Percentiles rank a stretch among this genome's conserved stretches.
phyloP scores from a whole-genome alignment of 108 stramenopile species.

The Nannochloropsis gaditana region DNA sequence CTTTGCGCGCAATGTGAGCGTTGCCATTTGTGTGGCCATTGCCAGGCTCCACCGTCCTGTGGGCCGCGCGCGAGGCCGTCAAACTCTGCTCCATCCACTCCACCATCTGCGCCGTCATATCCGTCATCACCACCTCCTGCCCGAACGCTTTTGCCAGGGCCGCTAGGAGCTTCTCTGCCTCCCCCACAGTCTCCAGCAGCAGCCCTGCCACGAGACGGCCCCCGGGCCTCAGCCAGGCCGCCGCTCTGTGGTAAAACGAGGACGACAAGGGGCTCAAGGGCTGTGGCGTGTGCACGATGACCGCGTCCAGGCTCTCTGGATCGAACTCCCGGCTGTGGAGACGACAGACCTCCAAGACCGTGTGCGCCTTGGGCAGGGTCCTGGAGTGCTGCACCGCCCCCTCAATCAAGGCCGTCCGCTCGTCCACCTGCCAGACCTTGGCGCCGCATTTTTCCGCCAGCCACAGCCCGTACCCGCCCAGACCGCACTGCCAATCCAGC shows the following conservation, averaged over 20 bases:
- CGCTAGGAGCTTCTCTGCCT: neutral
- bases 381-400: neutral
- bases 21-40: neutral
- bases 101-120: neutral
- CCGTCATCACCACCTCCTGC: neutral
- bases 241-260: neutral
- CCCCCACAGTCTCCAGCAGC: neutral
- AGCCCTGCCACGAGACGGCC: neutral
- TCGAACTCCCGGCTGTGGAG: neutral
- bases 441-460: conserved; percentile 4
- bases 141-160: neutral
- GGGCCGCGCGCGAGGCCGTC: neutral
- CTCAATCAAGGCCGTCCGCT: conserved; percentile 11
- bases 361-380: neutral
- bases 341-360: neutral
- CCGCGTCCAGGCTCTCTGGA: neutral
- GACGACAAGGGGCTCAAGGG: neutral
- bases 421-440: conserved; percentile 12
- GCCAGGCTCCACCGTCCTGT: neutral
- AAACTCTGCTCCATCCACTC: neutral
- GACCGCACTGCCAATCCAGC: neutral
- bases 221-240: neutral
- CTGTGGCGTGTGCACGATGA: neutral
- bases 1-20: neutral
- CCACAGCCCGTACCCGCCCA: neutral